Base-by-base conservation (phyloP, 202 grass and related monocot species). In the Eragrostis tef region DNA sequence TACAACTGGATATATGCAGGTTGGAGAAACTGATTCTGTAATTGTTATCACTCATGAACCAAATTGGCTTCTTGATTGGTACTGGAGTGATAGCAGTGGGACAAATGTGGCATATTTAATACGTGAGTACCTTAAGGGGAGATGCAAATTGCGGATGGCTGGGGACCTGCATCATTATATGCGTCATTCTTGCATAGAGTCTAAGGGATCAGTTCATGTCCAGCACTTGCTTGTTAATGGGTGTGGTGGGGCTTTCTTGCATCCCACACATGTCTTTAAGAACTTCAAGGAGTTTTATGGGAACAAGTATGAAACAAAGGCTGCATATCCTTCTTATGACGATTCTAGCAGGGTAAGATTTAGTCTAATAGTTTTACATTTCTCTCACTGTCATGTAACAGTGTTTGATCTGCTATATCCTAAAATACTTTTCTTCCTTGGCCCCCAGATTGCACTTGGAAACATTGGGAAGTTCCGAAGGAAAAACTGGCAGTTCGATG, bases 401-500 rank as follows among this genome's bases (percentile, higher is more conserved):
- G 4, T 10, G 0, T 60, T 74, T 84, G 36, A 56, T 77, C 56
- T 74, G 9, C 61, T 36, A 41, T 83, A 44, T 60, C 84, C 13
- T 57, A 76, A 85, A 16, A 80, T 69, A 83, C 58, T 79, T 76
- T 17, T 44, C 26, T 80, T 20, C 24, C 44, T 77, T 84, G 29
- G 80, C 79, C 19, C 78, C 50, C 78, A 99, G 96, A 99, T 99
- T 77, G 93, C 96, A 79, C 86, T 99, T 85, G 93, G 90, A 47
- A 99, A 99, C 67, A 99, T 99, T 79, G 80, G 95, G 81, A 99
- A 99, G 69, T 99, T 99, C 39, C 74, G 96, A 72, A 93, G 83
- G 70, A 99, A 99, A 86, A 99, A 99, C 79, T 99, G 96, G 96
- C 96, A 99, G 70, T 99, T 99, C 86, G 96, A 99, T 88, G 86